Conservation (phyloP, 116 monocot species). For the Zostera marina region DNA sequence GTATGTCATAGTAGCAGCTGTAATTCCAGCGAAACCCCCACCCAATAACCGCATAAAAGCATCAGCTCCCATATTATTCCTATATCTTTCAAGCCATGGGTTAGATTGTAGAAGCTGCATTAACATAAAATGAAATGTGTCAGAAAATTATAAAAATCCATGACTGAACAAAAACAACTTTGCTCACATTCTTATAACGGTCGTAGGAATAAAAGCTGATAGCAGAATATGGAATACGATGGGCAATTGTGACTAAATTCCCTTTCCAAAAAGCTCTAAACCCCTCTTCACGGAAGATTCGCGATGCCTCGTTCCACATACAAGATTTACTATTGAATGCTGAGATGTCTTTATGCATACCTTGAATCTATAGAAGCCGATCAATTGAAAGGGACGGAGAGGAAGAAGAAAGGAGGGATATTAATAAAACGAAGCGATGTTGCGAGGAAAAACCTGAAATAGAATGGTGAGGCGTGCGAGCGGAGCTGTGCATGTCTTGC, state of each 20-base stretch:
- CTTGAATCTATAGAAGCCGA: constrained; percentile 48
- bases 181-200: constrained; percentile 55
- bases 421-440: background rate
- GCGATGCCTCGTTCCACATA: constrained; percentile 73
- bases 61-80: constrained; percentile 38
- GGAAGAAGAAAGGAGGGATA: background rate
- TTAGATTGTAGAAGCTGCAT: constrained; percentile 29
- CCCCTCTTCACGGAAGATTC: constrained; percentile 71
- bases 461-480: constrained; percentile 74
- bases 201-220: constrained; percentile 93
- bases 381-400: background rate
- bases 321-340: constrained; percentile 50
- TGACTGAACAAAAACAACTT: no score
- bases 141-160: no score
- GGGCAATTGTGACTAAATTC: constrained; percentile 82
- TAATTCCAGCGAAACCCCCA: constrained; percentile 93
- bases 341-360: constrained; percentile 73
- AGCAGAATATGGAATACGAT: constrained; percentile 88
- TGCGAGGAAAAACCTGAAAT: constrained; percentile 31
- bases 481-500: constrained; percentile 84
- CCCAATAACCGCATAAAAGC: constrained; percentile 50
- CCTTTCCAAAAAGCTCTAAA: constrained; percentile 95
- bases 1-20: constrained; percentile 83
- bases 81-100: constrained; percentile 46
- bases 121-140: background rate